Evolutionary conservation across 1,284 basidiomycete species (phyloP).

Genomic region (Moniliella sp.): DNA sequence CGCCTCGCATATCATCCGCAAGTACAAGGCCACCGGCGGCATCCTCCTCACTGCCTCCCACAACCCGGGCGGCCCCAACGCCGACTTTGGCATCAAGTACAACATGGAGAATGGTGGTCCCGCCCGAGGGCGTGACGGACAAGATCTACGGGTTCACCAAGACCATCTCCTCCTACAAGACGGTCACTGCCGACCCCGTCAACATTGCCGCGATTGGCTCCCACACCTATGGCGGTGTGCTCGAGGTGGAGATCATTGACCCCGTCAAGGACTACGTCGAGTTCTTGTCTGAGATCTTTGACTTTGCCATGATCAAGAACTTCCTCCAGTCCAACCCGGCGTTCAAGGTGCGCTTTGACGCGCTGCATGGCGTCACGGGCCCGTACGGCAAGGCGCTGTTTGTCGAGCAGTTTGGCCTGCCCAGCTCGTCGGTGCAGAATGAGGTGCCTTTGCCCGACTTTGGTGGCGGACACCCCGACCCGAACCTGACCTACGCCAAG

Average conservation of each 20-base stretch:
- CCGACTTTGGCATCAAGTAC: slow-evolving; percentile 98
- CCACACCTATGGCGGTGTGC: slow-evolving; percentile 52
- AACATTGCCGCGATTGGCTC: slow-evolving; percentile 67
- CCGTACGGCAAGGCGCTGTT: slow-evolving; percentile 82
- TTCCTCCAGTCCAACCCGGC: slow-evolving; percentile 48
- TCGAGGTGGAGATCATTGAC: slow-evolving; percentile 76
- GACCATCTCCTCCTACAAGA: slow-evolving; percentile 62
- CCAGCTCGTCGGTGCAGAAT: slow-evolving; percentile 65
- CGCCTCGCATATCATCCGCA: slow-evolving; percentile 80
- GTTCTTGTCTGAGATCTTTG: slow-evolving; percentile 72
- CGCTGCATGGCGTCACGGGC: slow-evolving; percentile 84
- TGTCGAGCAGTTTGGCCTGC: slow-evolving; percentile 59
- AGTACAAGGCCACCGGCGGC: slow-evolving; percentile 84
- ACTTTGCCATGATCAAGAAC: slow-evolving; percentile 70
- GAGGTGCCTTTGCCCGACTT: slow-evolving; percentile 76
- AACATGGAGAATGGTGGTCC: slow-evolving; percentile 91
- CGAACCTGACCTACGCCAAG: slow-evolving; percentile 91
- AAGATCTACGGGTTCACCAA: slow-evolving; percentile 79
- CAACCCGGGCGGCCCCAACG: slow-evolving; percentile 89
- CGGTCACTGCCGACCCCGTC: slow-evolving; percentile 54
- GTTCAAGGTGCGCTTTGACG: slow-evolving; percentile 82
- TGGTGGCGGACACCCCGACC: slow-evolving; percentile 88
- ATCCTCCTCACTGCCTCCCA: slow-evolving; percentile 93
- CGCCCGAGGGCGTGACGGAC: slow-evolving; percentile 80
- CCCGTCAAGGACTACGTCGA: slow-evolving; percentile 71